These are phyloP conservation scores for Lepiota venenata DNA, from an alignment of 768 basidiomycete genomes.

Conservation along the genomic window DNA sequence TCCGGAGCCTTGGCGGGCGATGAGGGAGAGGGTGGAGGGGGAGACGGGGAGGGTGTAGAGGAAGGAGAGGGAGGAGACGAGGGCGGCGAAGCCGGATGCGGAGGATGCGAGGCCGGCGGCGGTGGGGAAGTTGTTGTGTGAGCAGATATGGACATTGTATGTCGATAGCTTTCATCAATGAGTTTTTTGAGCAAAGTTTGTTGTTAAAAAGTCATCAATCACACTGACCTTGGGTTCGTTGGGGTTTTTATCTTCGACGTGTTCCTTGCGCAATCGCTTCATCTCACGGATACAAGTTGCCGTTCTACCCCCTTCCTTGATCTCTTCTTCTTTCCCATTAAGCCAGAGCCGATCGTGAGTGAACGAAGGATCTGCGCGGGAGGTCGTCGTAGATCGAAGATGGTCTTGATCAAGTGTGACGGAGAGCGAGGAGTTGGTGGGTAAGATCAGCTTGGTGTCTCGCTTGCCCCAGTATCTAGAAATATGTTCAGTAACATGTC, in stretches of 20 bases:
- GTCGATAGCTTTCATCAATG: slow-evolving; percentile 70
- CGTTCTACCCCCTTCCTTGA: slow-evolving; percentile 76
- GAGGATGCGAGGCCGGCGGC: slow-evolving; percentile 98
- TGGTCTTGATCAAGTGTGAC: slow-evolving; percentile 97
- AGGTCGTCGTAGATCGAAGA: slow-evolving; percentile 90
- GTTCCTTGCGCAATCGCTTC: slow-evolving; percentile 67
- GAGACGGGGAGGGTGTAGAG: slow-evolving; percentile 81
- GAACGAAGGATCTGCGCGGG: slow-evolving; percentile 77
- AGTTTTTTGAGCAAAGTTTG: no score
- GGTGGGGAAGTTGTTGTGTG: slow-evolving; percentile 98
- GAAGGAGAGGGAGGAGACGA: slow-evolving; percentile 83
- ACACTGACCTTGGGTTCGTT: slow-evolving; percentile 60
- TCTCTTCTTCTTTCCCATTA: slow-evolving; percentile 89
- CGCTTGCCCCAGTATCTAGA: slow-evolving; percentile 98
- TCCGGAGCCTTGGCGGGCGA: slow-evolving; percentile 96
- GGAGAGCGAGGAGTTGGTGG: slow-evolving; percentile 97
- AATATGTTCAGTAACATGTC: neutral
- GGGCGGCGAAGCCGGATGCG: slow-evolving; percentile 95
- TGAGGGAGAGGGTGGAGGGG: slow-evolving; percentile 82
- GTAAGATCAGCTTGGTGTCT: slow-evolving; percentile 90
- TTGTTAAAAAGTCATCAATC: no score
- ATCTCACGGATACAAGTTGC: slow-evolving; percentile 86
- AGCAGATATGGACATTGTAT: slow-evolving; percentile 82
- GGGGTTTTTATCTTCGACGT: slow-evolving; percentile 68
- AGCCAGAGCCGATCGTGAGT: slow-evolving; percentile 85